A percentile compares a stretch with the other conserved stretches of the same genome.
These are phyloP conservation scores for Camellia oleifera DNA, from an alignment of 179 eudicot genomes.

Conservation along the genomic window DNA sequence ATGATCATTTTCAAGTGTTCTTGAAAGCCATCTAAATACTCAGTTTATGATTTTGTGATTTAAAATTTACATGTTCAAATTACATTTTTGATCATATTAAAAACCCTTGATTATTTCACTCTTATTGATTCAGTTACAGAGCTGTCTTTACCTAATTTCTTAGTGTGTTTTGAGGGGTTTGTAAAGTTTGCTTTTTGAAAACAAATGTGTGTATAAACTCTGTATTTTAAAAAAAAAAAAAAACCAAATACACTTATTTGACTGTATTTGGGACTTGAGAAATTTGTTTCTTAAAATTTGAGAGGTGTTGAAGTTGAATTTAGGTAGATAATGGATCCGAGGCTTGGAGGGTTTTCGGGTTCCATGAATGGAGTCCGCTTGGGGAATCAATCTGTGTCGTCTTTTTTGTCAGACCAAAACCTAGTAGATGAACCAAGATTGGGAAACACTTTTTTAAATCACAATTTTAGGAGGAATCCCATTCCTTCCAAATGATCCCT, in stretches of 20 bases:
- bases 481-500: conserved; percentile 9
- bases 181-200: not conserved
- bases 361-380: conserved; percentile 16
- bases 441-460: conserved; percentile 16
- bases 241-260: not conserved
- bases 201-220: not conserved
- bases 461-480: conserved; percentile 21
- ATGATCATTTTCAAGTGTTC: not conserved
- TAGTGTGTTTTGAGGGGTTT: not conserved
- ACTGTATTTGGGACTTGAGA: conserved; percentile 4
- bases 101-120: not conserved
- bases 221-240: not conserved
- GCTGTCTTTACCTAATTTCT: not conserved
- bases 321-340: conserved; percentile 18
- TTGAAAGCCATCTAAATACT: not conserved
- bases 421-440: conserved; percentile 2
- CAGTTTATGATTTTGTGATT: not conserved
- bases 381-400: conserved; percentile 8
- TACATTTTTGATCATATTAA: not conserved
- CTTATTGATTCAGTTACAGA: conserved; percentile 3
- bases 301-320: not conserved
- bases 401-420: conserved; percentile 1
- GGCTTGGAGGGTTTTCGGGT: conserved; percentile 4
- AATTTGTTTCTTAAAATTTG: not conserved
- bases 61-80: not conserved